Evolutionary conservation across 2,329 filamentous ascomycete genomes (phyloP).

Genomic region (Cytospora chrysosperma): DNA sequence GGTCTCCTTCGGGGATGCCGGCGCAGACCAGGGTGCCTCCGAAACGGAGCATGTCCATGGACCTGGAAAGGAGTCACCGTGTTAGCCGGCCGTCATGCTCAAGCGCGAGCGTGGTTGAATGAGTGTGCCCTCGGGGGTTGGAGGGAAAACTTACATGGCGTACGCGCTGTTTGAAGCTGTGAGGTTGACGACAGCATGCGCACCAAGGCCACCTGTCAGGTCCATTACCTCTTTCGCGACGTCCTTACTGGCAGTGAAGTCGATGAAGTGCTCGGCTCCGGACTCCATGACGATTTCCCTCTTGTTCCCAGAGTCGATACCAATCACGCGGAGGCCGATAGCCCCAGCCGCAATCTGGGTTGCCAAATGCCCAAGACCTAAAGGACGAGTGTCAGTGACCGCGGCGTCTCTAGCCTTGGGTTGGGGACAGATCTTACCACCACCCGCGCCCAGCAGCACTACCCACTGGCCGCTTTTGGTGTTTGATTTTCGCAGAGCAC

Average conservation of each 20-base stretch:
- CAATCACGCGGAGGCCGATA: slow-evolving; percentile 24
- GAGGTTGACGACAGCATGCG: slow-evolving; percentile 59
- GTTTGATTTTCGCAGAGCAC: slow-evolving; percentile 60
- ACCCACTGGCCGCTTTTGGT: slow-evolving; percentile 61
- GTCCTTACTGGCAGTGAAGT: slow-evolving; percentile 47
- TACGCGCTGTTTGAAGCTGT: slow-evolving; percentile 51
- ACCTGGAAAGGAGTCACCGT: slow-evolving; percentile 35
- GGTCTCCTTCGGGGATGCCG: slow-evolving; percentile 48
- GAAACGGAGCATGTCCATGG: slow-evolving; percentile 46
- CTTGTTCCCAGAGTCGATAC: slow-evolving; percentile 24
- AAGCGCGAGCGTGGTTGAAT: neutral
- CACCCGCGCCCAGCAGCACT: slow-evolving; percentile 59
- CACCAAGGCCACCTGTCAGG: slow-evolving; percentile 57
- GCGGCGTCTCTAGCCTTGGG: slow-evolving; percentile 60
- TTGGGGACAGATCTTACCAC: slow-evolving; percentile 60
- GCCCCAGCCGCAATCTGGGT: slow-evolving; percentile 20
- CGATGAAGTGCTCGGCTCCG: slow-evolving; percentile 67
- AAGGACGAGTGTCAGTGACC: slow-evolving; percentile 31
- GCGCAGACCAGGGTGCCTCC: slow-evolving; percentile 52
- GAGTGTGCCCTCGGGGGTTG: too few species aligned
- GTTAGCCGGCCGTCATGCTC: neutral
- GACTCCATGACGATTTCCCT: slow-evolving; percentile 37
- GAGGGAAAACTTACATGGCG: slow-evolving; percentile 24
- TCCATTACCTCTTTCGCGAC: slow-evolving; percentile 53
- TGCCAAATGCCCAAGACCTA: slow-evolving; percentile 20